phyloP scores from a whole-genome alignment of 2,329 filamentous ascomycete genomes.

The Bipolaris victoriae region DNA sequence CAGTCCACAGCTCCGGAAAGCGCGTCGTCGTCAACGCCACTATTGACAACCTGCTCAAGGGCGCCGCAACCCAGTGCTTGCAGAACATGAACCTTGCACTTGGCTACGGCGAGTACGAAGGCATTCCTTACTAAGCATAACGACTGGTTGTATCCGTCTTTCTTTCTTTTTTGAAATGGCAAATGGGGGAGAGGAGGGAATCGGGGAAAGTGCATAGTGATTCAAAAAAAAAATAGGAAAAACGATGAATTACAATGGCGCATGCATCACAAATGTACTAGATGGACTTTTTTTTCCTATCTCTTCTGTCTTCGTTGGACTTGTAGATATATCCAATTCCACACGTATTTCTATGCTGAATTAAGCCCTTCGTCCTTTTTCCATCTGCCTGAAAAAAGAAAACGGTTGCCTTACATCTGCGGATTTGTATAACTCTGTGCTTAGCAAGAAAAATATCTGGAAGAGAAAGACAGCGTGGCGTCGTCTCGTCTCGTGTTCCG shows the following conservation, averaged over 20 bases:
- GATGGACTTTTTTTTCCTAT: not conserved
- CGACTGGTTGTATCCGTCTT: not conserved
- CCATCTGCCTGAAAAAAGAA: too few species aligned
- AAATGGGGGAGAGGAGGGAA: too few species aligned
- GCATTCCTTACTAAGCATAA: conserved; percentile 65
- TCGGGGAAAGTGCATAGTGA: not conserved
- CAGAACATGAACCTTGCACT: conserved; percentile 96
- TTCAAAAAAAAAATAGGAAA: not conserved
- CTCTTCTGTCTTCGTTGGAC: conserved; percentile 1
- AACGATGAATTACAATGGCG: conserved; percentile 5
- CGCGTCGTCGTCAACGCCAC: conserved; percentile 92
- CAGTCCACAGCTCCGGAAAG: conserved; percentile 87
- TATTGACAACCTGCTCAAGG: conserved; percentile 93
- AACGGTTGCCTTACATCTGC: too few species aligned
- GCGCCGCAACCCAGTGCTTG: conserved; percentile 88
- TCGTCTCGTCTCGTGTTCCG: too few species aligned
- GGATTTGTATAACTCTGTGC: too few species aligned
- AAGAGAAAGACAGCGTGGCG: too few species aligned
- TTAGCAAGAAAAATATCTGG: too few species aligned
- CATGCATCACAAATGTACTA: conserved; percentile 6
- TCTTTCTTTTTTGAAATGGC: not conserved
- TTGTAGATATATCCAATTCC: conserved; percentile 20
- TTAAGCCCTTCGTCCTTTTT: too few species aligned
- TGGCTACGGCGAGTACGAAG: conserved; percentile 86
- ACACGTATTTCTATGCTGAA: conserved; percentile 5